phyloP scores from a whole-genome alignment of 192 early-diverging fungal genomes.

The Backusella macrospora region DNA sequence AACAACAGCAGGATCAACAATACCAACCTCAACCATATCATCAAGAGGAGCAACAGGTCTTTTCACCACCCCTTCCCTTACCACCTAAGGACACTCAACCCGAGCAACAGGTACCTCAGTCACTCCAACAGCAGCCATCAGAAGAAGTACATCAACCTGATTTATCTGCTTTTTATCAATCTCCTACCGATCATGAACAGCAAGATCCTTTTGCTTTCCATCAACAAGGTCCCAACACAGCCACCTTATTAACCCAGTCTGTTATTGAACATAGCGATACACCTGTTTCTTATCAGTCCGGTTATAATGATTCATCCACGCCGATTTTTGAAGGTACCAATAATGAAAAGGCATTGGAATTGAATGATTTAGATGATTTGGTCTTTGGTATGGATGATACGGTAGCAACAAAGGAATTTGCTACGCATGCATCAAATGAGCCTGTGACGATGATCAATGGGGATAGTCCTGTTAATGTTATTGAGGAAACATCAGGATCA shows the following conservation, averaged over 20 bases:
- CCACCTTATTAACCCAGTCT: not conserved
- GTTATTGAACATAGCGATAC: not conserved
- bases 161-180: slow-evolving; percentile 3
- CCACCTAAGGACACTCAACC: not conserved
- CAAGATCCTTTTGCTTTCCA: not conserved
- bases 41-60: not conserved
- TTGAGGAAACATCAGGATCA: too few species aligned
- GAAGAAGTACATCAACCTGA: not conserved
- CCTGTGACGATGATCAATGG: not conserved
- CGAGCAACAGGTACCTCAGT: not conserved
- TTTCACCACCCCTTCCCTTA: not conserved
- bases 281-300: slow-evolving; percentile 1
- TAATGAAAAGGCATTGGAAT: not conserved
- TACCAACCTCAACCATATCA: not conserved
- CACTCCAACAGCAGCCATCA: not conserved
- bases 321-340: slow-evolving; percentile 5
- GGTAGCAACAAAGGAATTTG: not conserved
- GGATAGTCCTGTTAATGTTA: not conserved
- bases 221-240: not conserved
- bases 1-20: not conserved
- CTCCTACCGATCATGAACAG: not conserved
- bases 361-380: slow-evolving; percentile 32
- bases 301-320: not conserved
- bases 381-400: slow-evolving; percentile 15
- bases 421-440: not conserved